Evolutionary conservation across 306 rosid species (phyloP).

Genomic region (Citrullus mucosospermus): DNA sequence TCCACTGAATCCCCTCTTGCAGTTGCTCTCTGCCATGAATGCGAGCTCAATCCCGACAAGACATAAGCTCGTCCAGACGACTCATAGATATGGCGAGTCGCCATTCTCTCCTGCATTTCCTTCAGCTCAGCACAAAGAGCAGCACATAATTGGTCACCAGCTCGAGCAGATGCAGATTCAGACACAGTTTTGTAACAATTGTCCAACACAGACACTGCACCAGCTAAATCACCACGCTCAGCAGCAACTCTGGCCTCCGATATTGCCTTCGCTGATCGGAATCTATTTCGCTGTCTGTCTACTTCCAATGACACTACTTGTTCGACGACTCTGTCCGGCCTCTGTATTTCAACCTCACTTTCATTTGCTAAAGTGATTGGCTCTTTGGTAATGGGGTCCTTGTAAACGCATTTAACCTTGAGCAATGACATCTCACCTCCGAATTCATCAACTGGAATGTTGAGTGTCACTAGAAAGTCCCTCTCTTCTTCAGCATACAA

Average conservation of each 20-base stretch:
- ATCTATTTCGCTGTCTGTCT: conserved; percentile 70
- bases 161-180: conserved; percentile 48
- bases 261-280: conserved; percentile 61
- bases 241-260: conserved; percentile 65
- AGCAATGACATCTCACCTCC: conserved; percentile 48
- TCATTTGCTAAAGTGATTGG: conserved; percentile 27
- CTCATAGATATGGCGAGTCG: conserved; percentile 56
- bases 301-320: conserved; percentile 59
- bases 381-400: conserved; percentile 62
- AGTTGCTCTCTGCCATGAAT: conserved; percentile 91
- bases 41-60: conserved; percentile 81
- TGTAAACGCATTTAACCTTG: conserved; percentile 38
- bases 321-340: conserved; percentile 40
- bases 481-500: conserved; percentile 91
- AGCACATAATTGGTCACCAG: conserved; percentile 48
- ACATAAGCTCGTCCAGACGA: conserved; percentile 85
- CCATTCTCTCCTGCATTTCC: conserved; percentile 96
- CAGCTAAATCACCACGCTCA: conserved; percentile 50
- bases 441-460: conserved; percentile 53
- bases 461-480: conserved; percentile 60
- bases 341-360: conserved; percentile 53
- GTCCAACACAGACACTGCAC: conserved; percentile 60
- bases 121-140: conserved; percentile 62
- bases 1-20: conserved; percentile 85
- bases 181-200: conserved; percentile 35